Base-by-base conservation (phyloP, 768 basidiomycete genomes). In the Tephrocybe rancida region DNA sequence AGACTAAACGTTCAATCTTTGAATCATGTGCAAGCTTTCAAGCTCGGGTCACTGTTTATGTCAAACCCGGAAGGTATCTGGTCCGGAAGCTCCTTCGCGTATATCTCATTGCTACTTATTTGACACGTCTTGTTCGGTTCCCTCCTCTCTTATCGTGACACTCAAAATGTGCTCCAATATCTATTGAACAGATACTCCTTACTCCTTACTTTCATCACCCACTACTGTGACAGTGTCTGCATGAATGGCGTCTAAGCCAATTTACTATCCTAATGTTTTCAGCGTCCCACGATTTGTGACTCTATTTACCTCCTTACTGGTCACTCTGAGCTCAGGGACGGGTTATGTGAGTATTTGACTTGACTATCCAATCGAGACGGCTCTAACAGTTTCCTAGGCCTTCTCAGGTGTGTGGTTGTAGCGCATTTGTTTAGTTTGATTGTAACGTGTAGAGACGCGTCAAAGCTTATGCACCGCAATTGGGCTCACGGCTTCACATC, bases 381-480 rank as follows among this genome's bases (percentile, higher is more conserved):
- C 54, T 30, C 47, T 58, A 25, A 52, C 26, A 30, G 42, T 16
- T 35, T 21, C n/a, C n/a, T 34, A 77, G 77, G 75, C 73, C 5
- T 77, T 68, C 52, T 77, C 75, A 62, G 77, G 76, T 77, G 61
- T 68, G 69, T n/a, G 19, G 39, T 18, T 68, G 68, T 18, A 21
- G n/a, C 10, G 11, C 10, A 38, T 5, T 24, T 27, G 22, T 30
- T 6, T 37, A 37, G 19, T 25, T 27, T 32, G 26, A 27, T 18
- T 10, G 32, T 22, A 21, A 3, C 25, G 48, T n/a, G n/a, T n/a
- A 34, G 11, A 54, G n/a, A 13, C 35, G 10, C 35, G 51, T 46
- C 11, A n/a, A 14, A 86, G 93, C 92, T 21, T 97, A 95, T 66
- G 84, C 89, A 1, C 93, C 94, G 0, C 93, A 96, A 66, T 80